These are phyloP conservation scores for Buxus sempervirens DNA, from an alignment of 164 flowering plant genomes.

Conservation along the genomic window DNA sequence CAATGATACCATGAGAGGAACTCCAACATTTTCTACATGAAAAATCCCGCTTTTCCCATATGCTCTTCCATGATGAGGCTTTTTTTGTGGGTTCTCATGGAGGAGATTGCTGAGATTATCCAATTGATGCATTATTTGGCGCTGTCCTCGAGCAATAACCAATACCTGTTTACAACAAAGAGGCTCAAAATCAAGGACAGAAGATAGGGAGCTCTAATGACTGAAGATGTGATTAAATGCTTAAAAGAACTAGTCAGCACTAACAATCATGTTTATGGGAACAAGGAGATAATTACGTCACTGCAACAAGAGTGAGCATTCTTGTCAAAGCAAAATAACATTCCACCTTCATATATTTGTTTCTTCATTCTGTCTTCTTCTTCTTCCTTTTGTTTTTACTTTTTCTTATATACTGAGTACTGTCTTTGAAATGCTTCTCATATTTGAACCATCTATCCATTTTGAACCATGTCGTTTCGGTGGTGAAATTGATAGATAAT, in stretches of 20 bases:
- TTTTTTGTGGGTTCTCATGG: constrained; percentile 48
- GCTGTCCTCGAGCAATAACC: constrained; percentile 58
- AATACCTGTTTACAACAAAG: constrained; percentile 41
- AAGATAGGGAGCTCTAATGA: neutral
- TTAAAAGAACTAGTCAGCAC: neutral
- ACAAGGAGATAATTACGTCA: no score
- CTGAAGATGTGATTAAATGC: neutral
- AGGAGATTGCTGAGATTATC: constrained; percentile 64
- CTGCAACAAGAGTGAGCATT: no score
- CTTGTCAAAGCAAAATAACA: no score
- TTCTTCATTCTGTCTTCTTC: no score
- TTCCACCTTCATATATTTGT: no score
- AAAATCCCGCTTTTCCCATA: constrained; percentile 19
- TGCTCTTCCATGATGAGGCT: constrained; percentile 25
- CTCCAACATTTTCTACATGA: constrained; percentile 26
- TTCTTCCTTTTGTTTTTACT: no score
- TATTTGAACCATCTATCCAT: no score
- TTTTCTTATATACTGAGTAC: no score
- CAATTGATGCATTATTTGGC: constrained; percentile 75
- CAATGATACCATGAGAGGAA: constrained; percentile 38
- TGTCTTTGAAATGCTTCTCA: no score
- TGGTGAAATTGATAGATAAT: no score
- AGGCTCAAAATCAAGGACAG: neutral
- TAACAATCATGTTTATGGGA: no score
- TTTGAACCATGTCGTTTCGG: no score